phyloP scores from a whole-genome alignment of 371 early-diverging fungal species.

The Umbelopsis sp. region DNA sequence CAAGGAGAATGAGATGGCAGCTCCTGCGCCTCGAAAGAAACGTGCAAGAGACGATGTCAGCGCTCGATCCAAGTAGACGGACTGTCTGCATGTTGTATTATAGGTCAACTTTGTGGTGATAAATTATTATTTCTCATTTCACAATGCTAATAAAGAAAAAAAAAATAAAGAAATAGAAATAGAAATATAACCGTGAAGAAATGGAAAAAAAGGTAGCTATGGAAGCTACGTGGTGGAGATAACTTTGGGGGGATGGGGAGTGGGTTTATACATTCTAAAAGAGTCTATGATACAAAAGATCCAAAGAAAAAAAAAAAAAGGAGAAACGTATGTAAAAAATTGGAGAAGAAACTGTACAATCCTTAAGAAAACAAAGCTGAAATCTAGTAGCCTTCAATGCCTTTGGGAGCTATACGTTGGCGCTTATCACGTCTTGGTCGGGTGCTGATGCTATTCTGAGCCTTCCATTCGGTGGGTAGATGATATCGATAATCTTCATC shows the following conservation, averaged over 20 bases:
- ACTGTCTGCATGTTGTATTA: neutral
- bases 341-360: neutral
- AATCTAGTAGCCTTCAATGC: slow-evolving; percentile 37
- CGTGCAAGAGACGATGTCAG: neutral
- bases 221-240: neutral
- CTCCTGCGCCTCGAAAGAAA: neutral
- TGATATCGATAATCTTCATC: slow-evolving; percentile 52
- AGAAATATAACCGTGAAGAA: too few relatives aligned
- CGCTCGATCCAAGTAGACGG: neutral
- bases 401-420: slow-evolving; percentile 30
- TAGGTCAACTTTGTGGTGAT: neutral
- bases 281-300: slow-evolving; percentile 13
- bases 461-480: slow-evolving; percentile 61
- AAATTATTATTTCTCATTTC: too few relatives aligned
- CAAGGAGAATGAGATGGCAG: slow-evolving; percentile 6
- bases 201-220: too few relatives aligned
- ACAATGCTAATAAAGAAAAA: too few relatives aligned
- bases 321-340: neutral
- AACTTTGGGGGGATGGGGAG: neutral
- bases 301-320: neutral
- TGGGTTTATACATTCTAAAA: slow-evolving; percentile 13
- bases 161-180: too few relatives aligned
- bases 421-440: slow-evolving; percentile 51
- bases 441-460: slow-evolving; percentile 55
- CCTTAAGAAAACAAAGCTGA: neutral